Base-by-base conservation (phyloP, 1,284 basidiomycete species). In the Uromyces viciae-fabae region DNA sequence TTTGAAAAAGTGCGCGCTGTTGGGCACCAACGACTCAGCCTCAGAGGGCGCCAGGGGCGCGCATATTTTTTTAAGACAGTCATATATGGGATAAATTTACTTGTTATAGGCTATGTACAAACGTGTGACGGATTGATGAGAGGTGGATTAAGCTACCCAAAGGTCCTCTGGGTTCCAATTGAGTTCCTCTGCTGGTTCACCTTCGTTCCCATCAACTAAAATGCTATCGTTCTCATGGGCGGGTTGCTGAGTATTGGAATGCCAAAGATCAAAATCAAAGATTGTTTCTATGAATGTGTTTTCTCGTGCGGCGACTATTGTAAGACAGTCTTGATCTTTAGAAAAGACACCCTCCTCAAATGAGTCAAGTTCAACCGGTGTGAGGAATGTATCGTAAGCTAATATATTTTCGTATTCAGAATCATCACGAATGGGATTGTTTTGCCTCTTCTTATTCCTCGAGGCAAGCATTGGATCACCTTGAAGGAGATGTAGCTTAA, bases 401-500 rank as follows among this genome's bases (percentile, higher is more conserved):
- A 36, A 19, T 19, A 38, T 64, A 38, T 64, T 64, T 38, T 64
- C 33, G 25, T 38, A 64, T 22, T 64, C 33, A 11, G 60, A 64
- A n/a, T 64, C 40, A 38, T 33, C 60, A 38, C 33, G 28, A 25
- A 38, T 64, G 17, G 33, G 60, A 64, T 64, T 64, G 17, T 38
- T 64, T 19, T 38, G 31, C 9, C n/a, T 33, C 33, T 38, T 64
- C 14, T 7, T 60, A 14, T 64, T 64, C 40, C 28, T 19, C 22
- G 60, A 7, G 36, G 58, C 58, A 60, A 60, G 58, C 25, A 36
- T 14, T 64, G 60, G 60, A 64, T 64, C 33, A 38, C 60, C 60
- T 64, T 64, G 60, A 64, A 64, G 60, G 40, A 64, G 60, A 38
- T 38, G 60, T 38, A 64, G 60, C 60, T 64, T 64, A 25, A 64